A percentile compares a stretch with the other conserved stretches of the same genome.
Conservation (phyloP, 2,329 filamentous ascomycete species). For the Aureobasidium sp. region DNA sequence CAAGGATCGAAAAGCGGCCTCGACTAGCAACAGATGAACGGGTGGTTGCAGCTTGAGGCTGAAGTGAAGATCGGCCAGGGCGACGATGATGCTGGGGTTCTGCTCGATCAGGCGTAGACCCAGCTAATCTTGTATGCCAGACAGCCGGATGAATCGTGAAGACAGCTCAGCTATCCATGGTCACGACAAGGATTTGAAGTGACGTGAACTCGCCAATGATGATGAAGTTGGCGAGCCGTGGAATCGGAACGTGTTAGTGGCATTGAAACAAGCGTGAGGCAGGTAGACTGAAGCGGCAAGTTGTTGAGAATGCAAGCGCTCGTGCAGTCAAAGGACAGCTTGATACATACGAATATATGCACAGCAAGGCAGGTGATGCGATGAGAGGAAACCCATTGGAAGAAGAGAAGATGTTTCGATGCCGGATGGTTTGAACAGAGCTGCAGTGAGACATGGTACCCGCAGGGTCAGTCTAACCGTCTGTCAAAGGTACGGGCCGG, state of each 20-base stretch:
- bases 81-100: background rate
- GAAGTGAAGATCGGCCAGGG: background rate
- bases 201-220: background rate
- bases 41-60: constrained; percentile 7
- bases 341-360: background rate
- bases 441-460: background rate
- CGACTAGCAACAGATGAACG: background rate
- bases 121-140: background rate
- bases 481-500: constrained; percentile 1
- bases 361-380: constrained; percentile 2
- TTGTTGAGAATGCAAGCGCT: background rate
- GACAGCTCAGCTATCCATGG: background rate
- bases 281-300: background rate
- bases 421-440: background rate
- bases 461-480: background rate
- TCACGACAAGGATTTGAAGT: background rate
- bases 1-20: background rate
- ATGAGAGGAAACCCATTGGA: background rate
- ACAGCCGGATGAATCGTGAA: background rate
- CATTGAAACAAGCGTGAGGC: background rate
- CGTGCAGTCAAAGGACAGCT: background rate
- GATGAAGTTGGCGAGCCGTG: background rate
- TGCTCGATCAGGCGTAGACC: background rate
- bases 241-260: background rate
- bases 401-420: background rate